Base-by-base conservation (phyloP, 129 eudicot species). In the Arctium lappa region DNA sequence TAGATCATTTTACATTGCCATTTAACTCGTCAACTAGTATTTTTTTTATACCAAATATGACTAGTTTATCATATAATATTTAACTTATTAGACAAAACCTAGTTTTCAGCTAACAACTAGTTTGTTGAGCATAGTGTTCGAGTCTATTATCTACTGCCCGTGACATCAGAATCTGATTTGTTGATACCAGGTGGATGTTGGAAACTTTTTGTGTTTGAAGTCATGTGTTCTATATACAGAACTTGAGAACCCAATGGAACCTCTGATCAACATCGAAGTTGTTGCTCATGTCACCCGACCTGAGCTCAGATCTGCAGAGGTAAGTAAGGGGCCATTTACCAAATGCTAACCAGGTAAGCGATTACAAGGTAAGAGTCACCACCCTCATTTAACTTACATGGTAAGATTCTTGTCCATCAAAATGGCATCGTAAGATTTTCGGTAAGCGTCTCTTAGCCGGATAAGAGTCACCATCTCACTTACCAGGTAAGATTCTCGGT, bases 231-330 rank as follows among this genome's bases (percentile, higher is more conserved):
- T 95, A 89, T 95, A 72, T 80, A 95, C 98, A 6, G 91, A 95
- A 86, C 97, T 93, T 39, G 97, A 91, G 82, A 82, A 91, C 84
- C 94, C 92, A 6, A 42, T 68, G 22, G 80, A 76, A 78, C 99
- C 99, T n/a, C 81, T 91, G 70, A 91, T 95, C 29, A 95, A 95
- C 73, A 92, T 95, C 39, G 99, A 95, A 89, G 99, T 95, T 53
- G 97, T 93, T 22, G 99, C 99, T 79, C 99, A 93, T 87, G 99
- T 95, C 79, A 93, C 91, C 32, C 86, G 97, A 32, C 99, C 99
- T 8, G 99, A 95, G 75, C 86, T 87, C 76, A 88, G 97, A 80
- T 80, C 97, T 77, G 92, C 97, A 69, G 97, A 95, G 98, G 97
- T 93, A 29, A 78, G 89, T 42, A 60, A 33, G 22, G 9, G 68